These are phyloP conservation scores for Cordia subcordata DNA, from an alignment of 257 asterid species.

Conservation along the genomic window DNA sequence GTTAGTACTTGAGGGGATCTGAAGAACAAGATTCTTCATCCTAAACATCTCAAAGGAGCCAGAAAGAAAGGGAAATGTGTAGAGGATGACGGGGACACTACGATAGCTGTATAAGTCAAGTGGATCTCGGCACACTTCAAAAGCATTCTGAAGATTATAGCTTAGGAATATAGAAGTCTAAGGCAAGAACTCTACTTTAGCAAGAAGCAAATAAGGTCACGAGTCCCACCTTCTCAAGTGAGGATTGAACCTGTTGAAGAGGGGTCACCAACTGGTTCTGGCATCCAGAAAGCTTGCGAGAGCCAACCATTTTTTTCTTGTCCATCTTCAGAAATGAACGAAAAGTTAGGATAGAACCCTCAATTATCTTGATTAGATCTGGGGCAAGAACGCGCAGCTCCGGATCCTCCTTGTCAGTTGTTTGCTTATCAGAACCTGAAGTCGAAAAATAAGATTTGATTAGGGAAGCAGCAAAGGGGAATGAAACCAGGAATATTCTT, in stretches of 20 bases:
- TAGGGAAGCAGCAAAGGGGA: conserved; percentile 7
- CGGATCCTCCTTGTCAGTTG: conserved; percentile 40
- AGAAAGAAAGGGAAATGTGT: neutral
- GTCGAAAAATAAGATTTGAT: conserved; percentile 10
- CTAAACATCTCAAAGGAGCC: neutral
- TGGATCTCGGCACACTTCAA: too few species aligned
- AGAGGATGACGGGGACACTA: too few species aligned
- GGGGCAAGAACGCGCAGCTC: conserved; percentile 43
- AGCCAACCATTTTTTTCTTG: conserved; percentile 58
- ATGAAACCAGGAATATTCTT: neutral
- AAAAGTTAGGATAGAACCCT: conserved; percentile 68
- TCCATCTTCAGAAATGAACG: conserved; percentile 70
- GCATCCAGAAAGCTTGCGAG: conserved; percentile 41
- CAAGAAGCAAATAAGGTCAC: neutral
- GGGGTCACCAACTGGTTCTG: conserved; percentile 71
- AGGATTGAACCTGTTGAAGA: conserved; percentile 66
- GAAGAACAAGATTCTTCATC: neutral
- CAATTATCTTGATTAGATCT: conserved; percentile 59
- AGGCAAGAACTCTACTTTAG: neutral
- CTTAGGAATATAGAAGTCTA: neutral
- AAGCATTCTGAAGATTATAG: too few species aligned
- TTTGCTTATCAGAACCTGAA: conserved; percentile 61
- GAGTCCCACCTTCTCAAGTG: conserved; percentile 64
- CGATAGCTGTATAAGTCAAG: too few species aligned
- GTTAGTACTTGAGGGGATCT: neutral